A percentile compares a stretch with the other conserved stretches of the same genome.
Conservation (phyloP, 495 filamentous ascomycete genomes). For the Podospora fimiseda region DNA sequence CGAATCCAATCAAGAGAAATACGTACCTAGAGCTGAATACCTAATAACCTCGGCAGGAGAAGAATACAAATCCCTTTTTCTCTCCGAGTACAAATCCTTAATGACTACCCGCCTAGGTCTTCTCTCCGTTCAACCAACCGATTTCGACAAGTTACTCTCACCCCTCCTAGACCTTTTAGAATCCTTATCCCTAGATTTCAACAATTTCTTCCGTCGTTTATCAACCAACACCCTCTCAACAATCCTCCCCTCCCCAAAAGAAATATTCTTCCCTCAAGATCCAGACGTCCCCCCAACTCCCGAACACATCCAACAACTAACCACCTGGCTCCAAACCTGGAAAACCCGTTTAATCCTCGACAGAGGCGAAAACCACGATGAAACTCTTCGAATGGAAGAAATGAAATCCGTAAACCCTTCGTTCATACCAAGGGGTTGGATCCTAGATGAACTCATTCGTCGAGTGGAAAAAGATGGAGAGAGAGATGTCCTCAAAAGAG, state of each 20-base stretch:
- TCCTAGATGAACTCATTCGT: conserved; percentile 86
- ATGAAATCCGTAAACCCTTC: conserved; percentile 90
- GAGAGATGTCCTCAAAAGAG: conserved; percentile 61
- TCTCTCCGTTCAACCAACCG: conserved; percentile 52
- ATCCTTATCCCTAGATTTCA: conserved; percentile 76
- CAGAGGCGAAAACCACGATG: conserved; percentile 50
- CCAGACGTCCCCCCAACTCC: conserved; percentile 53
- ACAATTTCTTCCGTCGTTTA: conserved; percentile 81
- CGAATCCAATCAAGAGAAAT: conserved; percentile 50
- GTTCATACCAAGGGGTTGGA: conserved; percentile 83
- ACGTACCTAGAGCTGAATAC: conserved; percentile 73
- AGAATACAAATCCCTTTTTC: conserved; percentile 80
- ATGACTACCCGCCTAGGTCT: conserved; percentile 77
- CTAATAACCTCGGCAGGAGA: conserved; percentile 71
- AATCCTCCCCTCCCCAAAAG: conserved; percentile 53
- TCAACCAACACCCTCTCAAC: conserved; percentile 50
- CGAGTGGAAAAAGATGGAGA: conserved; percentile 81
- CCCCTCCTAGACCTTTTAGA: conserved; percentile 79
- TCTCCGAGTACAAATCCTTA: conserved; percentile 75
- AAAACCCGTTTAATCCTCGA: conserved; percentile 55
- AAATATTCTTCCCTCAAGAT: conserved; percentile 59
- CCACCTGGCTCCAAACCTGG: conserved; percentile 72
- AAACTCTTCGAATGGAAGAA: conserved; percentile 53
- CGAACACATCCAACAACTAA: conserved; percentile 56
- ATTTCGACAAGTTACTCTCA: conserved; percentile 72